Conservation (phyloP, 2,329 filamentous ascomycete species). For the Fusarium virguliforme region DNA sequence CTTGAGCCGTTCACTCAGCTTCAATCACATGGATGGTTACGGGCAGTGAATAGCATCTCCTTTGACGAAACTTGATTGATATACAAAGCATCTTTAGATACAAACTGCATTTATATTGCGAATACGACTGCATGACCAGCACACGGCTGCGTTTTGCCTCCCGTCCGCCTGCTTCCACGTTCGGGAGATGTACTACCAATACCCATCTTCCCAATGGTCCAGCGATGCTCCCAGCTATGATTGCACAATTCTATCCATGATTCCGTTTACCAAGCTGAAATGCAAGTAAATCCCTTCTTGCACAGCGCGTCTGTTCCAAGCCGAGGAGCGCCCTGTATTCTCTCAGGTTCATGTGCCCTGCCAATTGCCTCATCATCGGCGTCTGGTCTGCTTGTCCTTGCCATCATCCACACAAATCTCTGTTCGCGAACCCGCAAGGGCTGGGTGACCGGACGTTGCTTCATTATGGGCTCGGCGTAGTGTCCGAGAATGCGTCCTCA, state of each 20-base stretch:
- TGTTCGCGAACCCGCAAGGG: conserved; percentile 28
- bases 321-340: conserved; percentile 37
- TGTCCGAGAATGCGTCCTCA: conserved; percentile 23
- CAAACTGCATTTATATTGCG: conserved; percentile 42
- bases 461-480: conserved; percentile 31
- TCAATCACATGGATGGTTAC: neutral
- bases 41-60: neutral
- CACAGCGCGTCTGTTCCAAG: conserved; percentile 44
- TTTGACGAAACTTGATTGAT: neutral
- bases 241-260: conserved; percentile 48
- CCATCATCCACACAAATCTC: conserved; percentile 28
- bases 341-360: conserved; percentile 30
- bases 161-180: conserved; percentile 23
- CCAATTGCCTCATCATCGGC: conserved; percentile 24
- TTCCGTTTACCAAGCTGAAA: conserved; percentile 32
- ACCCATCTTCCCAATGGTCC: conserved; percentile 18
- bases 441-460: conserved; percentile 22
- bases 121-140: conserved; percentile 42
- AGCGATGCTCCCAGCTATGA: conserved; percentile 36
- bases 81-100: neutral
- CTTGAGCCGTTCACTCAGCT: neutral
- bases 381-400: conserved; percentile 27
- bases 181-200: conserved; percentile 25
- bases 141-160: conserved; percentile 36
- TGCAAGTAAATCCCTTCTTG: conserved; percentile 21